Evolutionary conservation across 2,329 filamentous ascomycete genomes (phyloP).

Genomic region (Sporothrix protearum): DNA sequence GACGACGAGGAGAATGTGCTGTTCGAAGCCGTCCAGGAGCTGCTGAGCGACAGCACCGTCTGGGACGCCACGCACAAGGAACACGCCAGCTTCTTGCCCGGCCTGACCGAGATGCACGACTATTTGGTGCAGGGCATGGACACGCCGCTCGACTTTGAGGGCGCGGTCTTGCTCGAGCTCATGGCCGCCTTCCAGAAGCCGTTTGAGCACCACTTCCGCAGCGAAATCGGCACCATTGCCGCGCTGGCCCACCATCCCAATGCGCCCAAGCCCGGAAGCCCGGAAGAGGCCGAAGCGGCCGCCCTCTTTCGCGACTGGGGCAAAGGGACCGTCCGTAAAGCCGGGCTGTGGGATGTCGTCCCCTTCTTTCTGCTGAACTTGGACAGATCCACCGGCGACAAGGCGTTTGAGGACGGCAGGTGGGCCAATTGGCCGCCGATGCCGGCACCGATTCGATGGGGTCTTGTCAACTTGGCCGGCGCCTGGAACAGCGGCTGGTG

Average conservation of each 20-base stretch:
- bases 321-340: slow-evolving; percentile 61
- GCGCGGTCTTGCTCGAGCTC: slow-evolving; percentile 45
- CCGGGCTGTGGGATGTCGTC: slow-evolving; percentile 56
- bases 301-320: slow-evolving; percentile 58
- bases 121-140: slow-evolving; percentile 46
- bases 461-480: slow-evolving; percentile 56
- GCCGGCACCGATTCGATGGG: slow-evolving; percentile 58
- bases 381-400: slow-evolving; percentile 47
- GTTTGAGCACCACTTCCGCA: slow-evolving; percentile 55
- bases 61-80: slow-evolving; percentile 53
- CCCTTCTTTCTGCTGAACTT: slow-evolving; percentile 64
- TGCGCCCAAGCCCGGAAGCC: slow-evolving; percentile 47
- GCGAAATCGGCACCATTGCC: slow-evolving; percentile 52
- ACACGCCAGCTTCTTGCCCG: slow-evolving; percentile 52
- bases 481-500: slow-evolving; percentile 56
- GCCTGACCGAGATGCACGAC: slow-evolving; percentile 49
- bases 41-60: slow-evolving; percentile 49
- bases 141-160: slow-evolving; percentile 43
- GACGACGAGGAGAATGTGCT: slow-evolving; percentile 57
- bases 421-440: slow-evolving; percentile 65
- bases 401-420: slow-evolving; percentile 49
- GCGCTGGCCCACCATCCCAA: slow-evolving; percentile 48
- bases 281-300: slow-evolving; percentile 45
- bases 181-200: slow-evolving; percentile 49
- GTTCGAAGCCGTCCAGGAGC: slow-evolving; percentile 53